A percentile compares a stretch with the other conserved stretches of the same genome.
These are phyloP conservation scores for Pyrenophora teres DNA, from an alignment of 2,329 filamentous ascomycete genomes.

Conservation along the genomic window DNA sequence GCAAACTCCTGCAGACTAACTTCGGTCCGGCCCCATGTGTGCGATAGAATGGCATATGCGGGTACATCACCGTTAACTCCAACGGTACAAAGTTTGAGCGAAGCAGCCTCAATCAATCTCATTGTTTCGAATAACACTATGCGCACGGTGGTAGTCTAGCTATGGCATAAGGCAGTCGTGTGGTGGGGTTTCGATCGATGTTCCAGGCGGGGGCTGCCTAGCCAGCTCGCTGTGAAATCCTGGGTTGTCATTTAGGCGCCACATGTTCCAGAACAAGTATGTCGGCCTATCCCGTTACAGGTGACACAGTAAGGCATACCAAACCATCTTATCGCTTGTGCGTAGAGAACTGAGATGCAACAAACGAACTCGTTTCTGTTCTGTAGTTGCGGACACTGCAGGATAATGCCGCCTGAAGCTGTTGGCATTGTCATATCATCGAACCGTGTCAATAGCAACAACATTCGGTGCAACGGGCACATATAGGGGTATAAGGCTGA, in stretches of 20 bases:
- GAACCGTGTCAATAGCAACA: too few species aligned
- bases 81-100: constrained; percentile 2
- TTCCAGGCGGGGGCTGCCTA: neutral
- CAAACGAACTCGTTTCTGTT: too few species aligned
- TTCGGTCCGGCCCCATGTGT: constrained; percentile 22
- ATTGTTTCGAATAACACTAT: neutral
- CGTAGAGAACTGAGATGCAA: too few species aligned
- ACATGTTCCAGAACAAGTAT: neutral
- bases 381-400: too few species aligned
- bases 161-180: neutral
- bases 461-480: too few species aligned
- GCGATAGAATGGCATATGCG: constrained; percentile 25
- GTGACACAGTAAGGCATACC: too few species aligned
- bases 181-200: neutral
- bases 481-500: too few species aligned
- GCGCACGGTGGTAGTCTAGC: neutral
- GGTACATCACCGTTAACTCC: constrained; percentile 18
- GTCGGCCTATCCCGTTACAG: too few species aligned
- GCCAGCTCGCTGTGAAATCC: neutral
- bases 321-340: too few species aligned
- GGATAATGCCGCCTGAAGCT: too few species aligned
- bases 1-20: constrained; percentile 19
- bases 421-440: too few species aligned
- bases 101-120: constrained; percentile 17
- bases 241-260: neutral